Percentiles rank a stretch among this genome's conserved stretches.
These are phyloP conservation scores for Rhynchospora breviuscula DNA, from an alignment of 176 grass and related monocot species.

Conservation along the genomic window DNA sequence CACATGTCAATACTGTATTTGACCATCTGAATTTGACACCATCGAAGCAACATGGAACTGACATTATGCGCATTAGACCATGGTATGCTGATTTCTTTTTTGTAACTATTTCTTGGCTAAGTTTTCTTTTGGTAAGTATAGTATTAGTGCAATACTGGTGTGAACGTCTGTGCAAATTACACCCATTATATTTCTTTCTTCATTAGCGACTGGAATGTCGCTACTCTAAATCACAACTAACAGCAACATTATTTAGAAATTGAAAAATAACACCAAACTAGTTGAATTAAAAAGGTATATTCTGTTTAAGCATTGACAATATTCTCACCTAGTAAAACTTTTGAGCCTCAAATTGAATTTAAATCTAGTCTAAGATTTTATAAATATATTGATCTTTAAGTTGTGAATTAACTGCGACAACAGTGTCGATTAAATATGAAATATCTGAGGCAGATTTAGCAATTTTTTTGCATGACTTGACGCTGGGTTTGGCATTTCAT, in stretches of 20 bases:
- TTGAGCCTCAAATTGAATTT: neutral
- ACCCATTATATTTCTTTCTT: neutral
- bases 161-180: neutral
- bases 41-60: slow-evolving; percentile 77
- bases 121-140: slow-evolving; percentile 1
- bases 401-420: neutral
- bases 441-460: neutral
- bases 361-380: neutral
- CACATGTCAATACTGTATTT: slow-evolving; percentile 68
- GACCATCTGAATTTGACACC: slow-evolving; percentile 80
- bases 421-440: neutral
- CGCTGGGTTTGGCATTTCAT: neutral
- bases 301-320: neutral
- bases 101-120: slow-evolving; percentile 8
- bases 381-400: neutral
- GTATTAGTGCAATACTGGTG: neutral
- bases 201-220: neutral
- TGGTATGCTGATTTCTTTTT: slow-evolving; percentile 47
- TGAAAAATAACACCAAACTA: neutral
- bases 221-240: neutral
- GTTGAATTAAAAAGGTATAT: neutral
- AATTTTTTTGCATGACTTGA: neutral
- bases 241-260: neutral
- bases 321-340: neutral
- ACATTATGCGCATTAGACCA: slow-evolving; percentile 91